Conservation (phyloP, 2,329 filamentous ascomycete genomes). For the Daldinia sp. region DNA sequence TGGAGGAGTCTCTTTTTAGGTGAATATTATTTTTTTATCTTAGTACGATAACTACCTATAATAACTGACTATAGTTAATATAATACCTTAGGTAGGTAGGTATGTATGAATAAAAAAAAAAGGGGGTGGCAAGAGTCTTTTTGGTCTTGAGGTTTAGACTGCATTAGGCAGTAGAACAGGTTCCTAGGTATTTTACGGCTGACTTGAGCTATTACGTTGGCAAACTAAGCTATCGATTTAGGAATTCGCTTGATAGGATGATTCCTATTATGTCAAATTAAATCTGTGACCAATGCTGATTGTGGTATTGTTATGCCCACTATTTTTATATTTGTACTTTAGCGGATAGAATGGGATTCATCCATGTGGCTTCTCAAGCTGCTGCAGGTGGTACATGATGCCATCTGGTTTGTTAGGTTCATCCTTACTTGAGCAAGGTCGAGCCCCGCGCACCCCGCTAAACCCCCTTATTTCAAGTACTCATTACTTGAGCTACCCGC, state of each 20-base stretch:
- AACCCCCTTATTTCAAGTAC: slow-evolving; percentile 22
- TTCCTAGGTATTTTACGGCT: slow-evolving; percentile 5
- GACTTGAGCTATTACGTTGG: not conserved
- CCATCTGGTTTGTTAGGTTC: slow-evolving; percentile 1
- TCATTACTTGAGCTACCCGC: slow-evolving; percentile 3
- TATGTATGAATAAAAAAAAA: not conserved
- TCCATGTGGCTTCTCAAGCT: not conserved
- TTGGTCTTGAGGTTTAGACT: slow-evolving; percentile 7
- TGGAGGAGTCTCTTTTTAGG: slow-evolving; percentile 10
- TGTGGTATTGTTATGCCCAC: not conserved
- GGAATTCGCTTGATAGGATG: not conserved
- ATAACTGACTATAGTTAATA: too few species aligned
- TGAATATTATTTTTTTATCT: slow-evolving; percentile 1
- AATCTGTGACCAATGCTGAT: not conserved
- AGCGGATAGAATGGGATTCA: not conserved
- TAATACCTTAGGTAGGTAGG: not conserved
- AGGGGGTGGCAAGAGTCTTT: slow-evolving; percentile 18
- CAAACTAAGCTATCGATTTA: not conserved
- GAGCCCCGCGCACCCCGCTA: slow-evolving; percentile 32
- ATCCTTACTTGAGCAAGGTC: slow-evolving; percentile 14
- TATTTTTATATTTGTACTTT: not conserved
- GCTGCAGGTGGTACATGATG: slow-evolving; percentile 6
- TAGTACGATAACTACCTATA: not conserved
- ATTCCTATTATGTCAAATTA: not conserved
- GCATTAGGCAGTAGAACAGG: slow-evolving; percentile 8